Evolutionary conservation across 441 rosid genomes (phyloP).

Genomic region (Erodium chrysanthum): DNA sequence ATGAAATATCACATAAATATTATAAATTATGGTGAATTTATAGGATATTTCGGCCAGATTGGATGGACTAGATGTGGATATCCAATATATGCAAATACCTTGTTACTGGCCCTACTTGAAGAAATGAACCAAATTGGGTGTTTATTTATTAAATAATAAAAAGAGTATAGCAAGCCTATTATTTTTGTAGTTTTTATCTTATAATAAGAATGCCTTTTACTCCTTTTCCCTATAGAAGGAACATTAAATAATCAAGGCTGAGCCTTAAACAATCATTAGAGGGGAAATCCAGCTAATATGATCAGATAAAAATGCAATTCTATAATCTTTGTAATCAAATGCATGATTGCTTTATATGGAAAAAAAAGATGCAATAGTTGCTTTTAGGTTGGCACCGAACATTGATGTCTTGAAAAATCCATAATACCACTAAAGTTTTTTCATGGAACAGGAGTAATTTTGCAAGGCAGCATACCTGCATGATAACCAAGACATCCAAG

Average conservation of each 20-base stretch:
- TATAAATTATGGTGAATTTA: not conserved
- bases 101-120: not conserved
- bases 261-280: not conserved
- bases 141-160: not conserved
- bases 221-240: not conserved
- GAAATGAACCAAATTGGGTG: not conserved
- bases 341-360: not conserved
- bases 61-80: not conserved
- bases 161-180: not conserved
- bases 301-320: not conserved
- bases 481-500: conserved; percentile 1
- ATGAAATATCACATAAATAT: not conserved
- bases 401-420: not conserved
- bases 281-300: not conserved
- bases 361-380: not conserved
- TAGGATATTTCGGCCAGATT: not conserved
- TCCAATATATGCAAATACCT: not conserved
- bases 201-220: not conserved
- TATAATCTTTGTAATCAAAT: not conserved
- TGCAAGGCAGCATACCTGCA: conserved; percentile 22
- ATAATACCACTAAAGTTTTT: not conserved
- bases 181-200: not conserved
- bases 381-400: not conserved
- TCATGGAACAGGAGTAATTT: conserved; percentile 8
- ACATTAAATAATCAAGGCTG: not conserved